A percentile compares a stretch with the other conserved stretches of the same genome.
These are phyloP conservation scores for Pyrenochaeta sp. DNA, from an alignment of 2,329 filamentous ascomycete genomes.

Conservation along the genomic window DNA sequence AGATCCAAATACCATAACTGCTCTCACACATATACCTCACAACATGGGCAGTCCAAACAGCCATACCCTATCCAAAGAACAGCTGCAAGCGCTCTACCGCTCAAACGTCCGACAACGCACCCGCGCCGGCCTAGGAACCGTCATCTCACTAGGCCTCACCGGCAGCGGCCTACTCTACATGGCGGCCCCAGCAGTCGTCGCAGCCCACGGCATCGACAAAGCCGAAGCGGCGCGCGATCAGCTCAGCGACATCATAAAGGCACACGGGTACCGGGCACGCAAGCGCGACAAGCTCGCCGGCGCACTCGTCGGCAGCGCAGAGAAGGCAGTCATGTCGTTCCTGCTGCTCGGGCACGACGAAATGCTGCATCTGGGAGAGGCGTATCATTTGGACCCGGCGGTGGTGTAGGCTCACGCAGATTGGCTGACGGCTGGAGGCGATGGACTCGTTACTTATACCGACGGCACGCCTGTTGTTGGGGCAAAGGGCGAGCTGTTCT, in stretches of 20 bases:
- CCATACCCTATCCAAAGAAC: not conserved
- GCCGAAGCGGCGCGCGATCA: not conserved
- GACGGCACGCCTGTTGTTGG: slow-evolving; percentile 88
- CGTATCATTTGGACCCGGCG: not conserved
- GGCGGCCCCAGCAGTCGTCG: slow-evolving; percentile 1
- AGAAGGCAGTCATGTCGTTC: slow-evolving; percentile 4
- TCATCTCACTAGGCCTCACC: not conserved
- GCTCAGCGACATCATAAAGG: not conserved
- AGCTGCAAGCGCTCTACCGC: not conserved
- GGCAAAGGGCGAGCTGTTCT: slow-evolving; percentile 91
- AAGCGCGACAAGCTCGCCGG: slow-evolving; percentile 1
- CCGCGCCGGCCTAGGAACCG: not conserved
- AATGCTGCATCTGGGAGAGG: not conserved
- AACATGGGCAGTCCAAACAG: no score
- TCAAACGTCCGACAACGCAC: slow-evolving; percentile 2
- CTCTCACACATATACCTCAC: no score
- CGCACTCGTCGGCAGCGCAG: not conserved
- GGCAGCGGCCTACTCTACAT: slow-evolving; percentile 1
- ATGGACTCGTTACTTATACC: not conserved
- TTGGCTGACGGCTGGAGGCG: slow-evolving; percentile 1
- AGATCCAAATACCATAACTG: no score
- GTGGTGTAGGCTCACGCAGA: not conserved
- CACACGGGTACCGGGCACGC: not conserved
- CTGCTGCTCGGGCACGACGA: slow-evolving; percentile 3
- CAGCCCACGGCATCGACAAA: not conserved